A percentile compares a stretch with the other conserved stretches of the same genome.
phyloP scores from a whole-genome alignment of 2,329 filamentous ascomycete genomes.

The Incumbomyces delicatus region DNA sequence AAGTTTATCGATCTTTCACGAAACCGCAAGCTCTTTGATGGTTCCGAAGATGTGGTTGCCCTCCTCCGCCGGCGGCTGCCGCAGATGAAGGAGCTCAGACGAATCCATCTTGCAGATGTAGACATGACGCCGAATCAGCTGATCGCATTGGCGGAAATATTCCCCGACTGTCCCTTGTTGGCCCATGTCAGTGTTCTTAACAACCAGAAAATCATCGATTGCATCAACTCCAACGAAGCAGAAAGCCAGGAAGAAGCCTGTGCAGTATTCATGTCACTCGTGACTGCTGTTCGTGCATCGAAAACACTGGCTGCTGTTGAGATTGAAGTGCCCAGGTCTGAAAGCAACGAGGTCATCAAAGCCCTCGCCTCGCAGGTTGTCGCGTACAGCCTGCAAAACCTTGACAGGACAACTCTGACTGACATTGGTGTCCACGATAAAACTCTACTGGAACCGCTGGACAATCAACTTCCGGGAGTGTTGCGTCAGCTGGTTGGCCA shows the following conservation, averaged over 20 bases:
- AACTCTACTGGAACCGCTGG: slow-evolving; percentile 28
- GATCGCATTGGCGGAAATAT: slow-evolving; percentile 79
- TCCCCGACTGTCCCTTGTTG: slow-evolving; percentile 71
- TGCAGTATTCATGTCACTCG: slow-evolving; percentile 81
- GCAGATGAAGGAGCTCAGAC: slow-evolving; percentile 64
- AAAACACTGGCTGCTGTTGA: slow-evolving; percentile 79
- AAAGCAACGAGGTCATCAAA: slow-evolving; percentile 83
- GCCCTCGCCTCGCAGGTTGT: slow-evolving; percentile 90
- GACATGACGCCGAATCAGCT: slow-evolving; percentile 76
- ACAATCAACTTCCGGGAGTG: slow-evolving; percentile 66
- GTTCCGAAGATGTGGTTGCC: slow-evolving; percentile 61
- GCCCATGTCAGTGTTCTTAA: slow-evolving; percentile 82
- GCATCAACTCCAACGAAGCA: slow-evolving; percentile 68
- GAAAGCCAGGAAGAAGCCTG: slow-evolving; percentile 84
- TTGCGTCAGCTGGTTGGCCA: slow-evolving; percentile 79
- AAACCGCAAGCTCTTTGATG: slow-evolving; percentile 69
- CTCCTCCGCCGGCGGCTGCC: slow-evolving; percentile 76
- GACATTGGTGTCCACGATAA: slow-evolving; percentile 42
- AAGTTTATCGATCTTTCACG: slow-evolving; percentile 88
- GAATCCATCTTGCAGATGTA: slow-evolving; percentile 79
- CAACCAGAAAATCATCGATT: slow-evolving; percentile 60
- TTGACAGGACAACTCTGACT: slow-evolving; percentile 66
- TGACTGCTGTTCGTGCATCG: slow-evolving; percentile 78
- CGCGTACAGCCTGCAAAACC: slow-evolving; percentile 83
- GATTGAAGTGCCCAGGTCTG: slow-evolving; percentile 72